Conservation (phyloP, 108 stramenopile genomes). For the Fragilariopsis cylindrus region DNA sequence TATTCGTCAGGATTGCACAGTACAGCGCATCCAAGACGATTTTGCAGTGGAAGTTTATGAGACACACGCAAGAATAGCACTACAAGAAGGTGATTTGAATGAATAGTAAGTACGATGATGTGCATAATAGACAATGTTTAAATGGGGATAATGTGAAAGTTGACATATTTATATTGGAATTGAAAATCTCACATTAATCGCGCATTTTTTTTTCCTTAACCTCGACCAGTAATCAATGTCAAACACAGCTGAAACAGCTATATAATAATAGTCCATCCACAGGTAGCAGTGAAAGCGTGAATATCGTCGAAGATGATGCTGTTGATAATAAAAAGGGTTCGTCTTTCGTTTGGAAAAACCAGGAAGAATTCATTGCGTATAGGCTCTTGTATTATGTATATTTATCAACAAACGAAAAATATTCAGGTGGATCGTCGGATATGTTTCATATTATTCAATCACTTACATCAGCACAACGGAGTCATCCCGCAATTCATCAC, state of each 20-base stretch:
- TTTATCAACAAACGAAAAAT: constrained; percentile 64
- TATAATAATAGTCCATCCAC: constrained; percentile 42
- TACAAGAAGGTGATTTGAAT: constrained; percentile 74
- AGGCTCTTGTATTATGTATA: constrained; percentile 80
- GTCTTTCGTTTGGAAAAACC: constrained; percentile 38
- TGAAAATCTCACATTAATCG: not conserved
- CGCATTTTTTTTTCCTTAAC: constrained; percentile 1
- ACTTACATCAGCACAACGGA: constrained; percentile 45
- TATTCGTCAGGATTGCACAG: constrained; percentile 93
- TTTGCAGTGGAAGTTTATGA: constrained; percentile 95
- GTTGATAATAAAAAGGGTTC: not conserved
- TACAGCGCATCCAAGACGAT: constrained; percentile 86
- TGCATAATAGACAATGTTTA: too few species aligned
- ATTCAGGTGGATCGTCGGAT: constrained; percentile 66
- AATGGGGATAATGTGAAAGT: too few species aligned
- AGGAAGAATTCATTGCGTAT: constrained; percentile 79
- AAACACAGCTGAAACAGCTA: constrained; percentile 87
- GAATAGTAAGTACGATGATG: constrained; percentile 20
- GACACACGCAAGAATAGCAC: constrained; percentile 91
- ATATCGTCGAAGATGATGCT: constrained; percentile 3
- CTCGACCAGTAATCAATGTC: constrained; percentile 81
- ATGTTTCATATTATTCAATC: constrained; percentile 63
- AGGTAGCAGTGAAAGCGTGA: constrained; percentile 28
- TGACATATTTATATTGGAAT: not conserved
- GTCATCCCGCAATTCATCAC: constrained; percentile 61